Conservation (phyloP, 176 grass and related monocot genomes). For the Carex kokanica region DNA sequence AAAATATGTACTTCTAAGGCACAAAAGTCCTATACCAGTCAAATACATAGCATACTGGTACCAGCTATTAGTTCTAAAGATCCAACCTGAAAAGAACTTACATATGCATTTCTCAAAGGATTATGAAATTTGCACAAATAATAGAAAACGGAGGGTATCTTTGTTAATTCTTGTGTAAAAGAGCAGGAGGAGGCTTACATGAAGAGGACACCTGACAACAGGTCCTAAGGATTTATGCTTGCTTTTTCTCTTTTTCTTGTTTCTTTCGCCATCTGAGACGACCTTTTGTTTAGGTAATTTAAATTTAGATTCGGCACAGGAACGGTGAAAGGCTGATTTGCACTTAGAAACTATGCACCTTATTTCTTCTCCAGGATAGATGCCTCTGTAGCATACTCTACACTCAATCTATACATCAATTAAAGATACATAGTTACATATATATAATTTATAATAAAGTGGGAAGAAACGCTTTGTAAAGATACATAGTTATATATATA, state of each 20-base stretch:
- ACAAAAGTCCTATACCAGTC: not conserved
- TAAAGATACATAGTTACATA: slow-evolving; percentile 11
- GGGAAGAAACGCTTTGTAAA: not conserved
- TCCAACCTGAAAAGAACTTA: slow-evolving; percentile 17
- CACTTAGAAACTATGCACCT: slow-evolving; percentile 54
- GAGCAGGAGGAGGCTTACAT: slow-evolving; percentile 47
- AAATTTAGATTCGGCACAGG: slow-evolving; percentile 43
- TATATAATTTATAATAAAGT: not conserved
- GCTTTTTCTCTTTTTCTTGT: slow-evolving; percentile 21
- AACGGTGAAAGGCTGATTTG: slow-evolving; percentile 46
- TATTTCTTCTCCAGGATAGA: slow-evolving; percentile 60
- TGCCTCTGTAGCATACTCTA: slow-evolving; percentile 51
- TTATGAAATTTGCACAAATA: not conserved
- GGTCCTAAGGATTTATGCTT: slow-evolving; percentile 19
- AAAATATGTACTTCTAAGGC: not conserved
- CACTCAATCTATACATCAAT: slow-evolving; percentile 69
- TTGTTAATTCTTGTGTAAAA: slow-evolving; percentile 3
- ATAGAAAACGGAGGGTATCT: slow-evolving; percentile 17
- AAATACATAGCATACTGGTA: slow-evolving; percentile 1
- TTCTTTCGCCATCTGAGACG: not conserved
- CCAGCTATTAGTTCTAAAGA: not conserved
- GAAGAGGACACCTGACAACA: slow-evolving; percentile 70
- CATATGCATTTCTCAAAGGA: slow-evolving; percentile 20
- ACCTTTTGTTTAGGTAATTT: slow-evolving; percentile 30
- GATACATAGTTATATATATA: not conserved